Percentiles rank a stretch among this genome's conserved stretches.
These are phyloP conservation scores for Dysphania ambrosioides DNA, from an alignment of 148 eudicot genomes.

Conservation along the genomic window DNA sequence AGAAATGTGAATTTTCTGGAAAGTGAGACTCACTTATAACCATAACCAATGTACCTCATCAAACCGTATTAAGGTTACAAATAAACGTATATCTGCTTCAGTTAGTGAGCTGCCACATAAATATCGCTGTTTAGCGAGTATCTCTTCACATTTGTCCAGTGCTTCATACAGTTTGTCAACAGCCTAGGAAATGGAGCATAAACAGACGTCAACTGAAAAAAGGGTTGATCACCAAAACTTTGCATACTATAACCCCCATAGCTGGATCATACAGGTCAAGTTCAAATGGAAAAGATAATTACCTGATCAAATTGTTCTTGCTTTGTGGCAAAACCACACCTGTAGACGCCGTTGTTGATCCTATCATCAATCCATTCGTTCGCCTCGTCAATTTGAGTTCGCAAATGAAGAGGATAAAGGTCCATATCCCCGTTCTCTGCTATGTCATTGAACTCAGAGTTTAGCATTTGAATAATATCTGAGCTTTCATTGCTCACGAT, in stretches of 20 bases:
- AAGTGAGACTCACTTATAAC: neutral
- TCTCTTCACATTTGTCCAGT: conserved; percentile 79
- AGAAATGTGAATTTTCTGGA: neutral
- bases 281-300: neutral
- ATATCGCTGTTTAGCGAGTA: conserved; percentile 68
- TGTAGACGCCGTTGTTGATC: conserved; percentile 92
- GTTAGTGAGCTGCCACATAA: conserved; percentile 69
- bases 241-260: neutral
- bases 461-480: conserved; percentile 86
- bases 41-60: conserved; percentile 58
- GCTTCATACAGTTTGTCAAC: conserved; percentile 61
- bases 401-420: conserved; percentile 71
- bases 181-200: conserved; percentile 42
- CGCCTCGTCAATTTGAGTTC: conserved; percentile 60
- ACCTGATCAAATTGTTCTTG: conserved; percentile 89
- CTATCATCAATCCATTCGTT: conserved; percentile 63
- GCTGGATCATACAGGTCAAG: neutral
- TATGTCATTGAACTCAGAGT: conserved; percentile 71
- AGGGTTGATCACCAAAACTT: neutral
- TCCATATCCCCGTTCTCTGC: conserved; percentile 68
- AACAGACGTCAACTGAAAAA: neutral
- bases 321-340: conserved; percentile 85
- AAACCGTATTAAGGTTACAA: conserved; percentile 86
- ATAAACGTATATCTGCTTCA: conserved; percentile 86
- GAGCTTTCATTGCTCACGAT: conserved; percentile 88